Base-by-base conservation (phyloP, 2,329 filamentous ascomycete species). In the Xenoacremonium recifei region DNA sequence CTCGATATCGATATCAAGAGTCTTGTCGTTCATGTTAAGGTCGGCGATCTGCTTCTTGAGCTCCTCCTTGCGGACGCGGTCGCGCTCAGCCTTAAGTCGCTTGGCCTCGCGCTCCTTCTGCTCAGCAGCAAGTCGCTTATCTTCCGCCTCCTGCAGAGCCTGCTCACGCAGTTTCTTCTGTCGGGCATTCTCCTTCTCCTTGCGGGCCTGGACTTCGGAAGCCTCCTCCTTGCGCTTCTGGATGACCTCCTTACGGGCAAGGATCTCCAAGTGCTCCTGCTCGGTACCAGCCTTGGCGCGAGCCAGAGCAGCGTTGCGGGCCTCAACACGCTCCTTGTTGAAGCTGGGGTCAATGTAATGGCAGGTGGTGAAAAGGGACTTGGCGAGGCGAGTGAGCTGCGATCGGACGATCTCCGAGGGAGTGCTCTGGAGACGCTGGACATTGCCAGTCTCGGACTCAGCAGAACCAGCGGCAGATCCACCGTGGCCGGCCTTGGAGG, bases 321-420 rank as follows among this genome's bases (percentile, higher is more conserved):
- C 87, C 60, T 87, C 83, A 45, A 86, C 72, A 51, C 89, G 88
- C 49, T 84, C 79, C 67, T 93, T 84, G 62, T 89, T 93, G 73
- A 95, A 92, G 23, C 81, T 80, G 4, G 92, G 86, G 59, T 99
- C 93, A 44, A 97, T 89, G 68, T 96, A 96, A 75, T 93, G 90
- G 73, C 89, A 96, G 19, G 93, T 95, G 41, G 95, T 83, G 70
- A 89, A 95, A 6, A 99, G 81, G 25, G 89, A 85, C 72, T 91
- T 95, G 41, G 91, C 88, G 42, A 99, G 79, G 41, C 93, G 89
- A 45, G 89, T 89, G 44, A 99, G 82, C 70, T 97, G 92, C 39
- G 92, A 90, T 55, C 93, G 89, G 47, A 96, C 90, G 66, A 99
- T 99, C 70, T 99, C 93, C 6, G 93, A 92, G 30, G 93, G 93